Evolutionary conservation across 2,329 filamentous ascomycete genomes (phyloP).

Genomic region (Neofusicoccum laricinum): DNA sequence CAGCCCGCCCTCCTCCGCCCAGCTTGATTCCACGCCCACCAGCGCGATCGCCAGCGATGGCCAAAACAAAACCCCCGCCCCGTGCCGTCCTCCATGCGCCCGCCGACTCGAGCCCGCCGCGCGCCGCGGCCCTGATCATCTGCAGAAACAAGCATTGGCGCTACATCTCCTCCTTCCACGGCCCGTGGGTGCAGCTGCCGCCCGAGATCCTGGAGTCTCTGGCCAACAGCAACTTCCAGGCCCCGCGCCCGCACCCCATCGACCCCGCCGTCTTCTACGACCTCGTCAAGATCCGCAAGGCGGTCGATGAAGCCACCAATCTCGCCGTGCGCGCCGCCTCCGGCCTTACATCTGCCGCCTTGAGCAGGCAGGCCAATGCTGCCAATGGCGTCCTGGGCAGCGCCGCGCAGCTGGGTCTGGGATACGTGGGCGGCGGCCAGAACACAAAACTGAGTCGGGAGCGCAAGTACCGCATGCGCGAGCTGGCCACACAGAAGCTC

Average conservation of each 20-base stretch:
- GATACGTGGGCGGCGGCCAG: slow-evolving; percentile 55
- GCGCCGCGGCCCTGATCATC: slow-evolving; percentile 32
- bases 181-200: slow-evolving; percentile 77
- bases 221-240: slow-evolving; percentile 75
- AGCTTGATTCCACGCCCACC: background rate
- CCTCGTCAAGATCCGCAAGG: slow-evolving; percentile 74
- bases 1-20: background rate
- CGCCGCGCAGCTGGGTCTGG: slow-evolving; percentile 56
- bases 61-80: background rate
- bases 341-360: slow-evolving; percentile 64
- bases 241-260: slow-evolving; percentile 71
- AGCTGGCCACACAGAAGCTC: slow-evolving; percentile 75
- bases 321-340: slow-evolving; percentile 75
- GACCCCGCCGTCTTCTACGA: slow-evolving; percentile 82
- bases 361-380: slow-evolving; percentile 55
- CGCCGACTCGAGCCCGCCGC: slow-evolving; percentile 14
- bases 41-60: background rate
- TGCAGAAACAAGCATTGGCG: slow-evolving; percentile 65
- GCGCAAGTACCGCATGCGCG: slow-evolving; percentile 73
- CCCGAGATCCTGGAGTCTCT: slow-evolving; percentile 75
- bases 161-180: slow-evolving; percentile 80
- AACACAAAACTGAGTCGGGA: slow-evolving; percentile 67
- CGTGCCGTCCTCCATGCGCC: background rate
- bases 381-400: slow-evolving; percentile 50
- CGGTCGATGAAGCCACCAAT: slow-evolving; percentile 76